Conservation (phyloP, 2,329 filamentous ascomycete genomes). For the Metarhizium sp. region DNA sequence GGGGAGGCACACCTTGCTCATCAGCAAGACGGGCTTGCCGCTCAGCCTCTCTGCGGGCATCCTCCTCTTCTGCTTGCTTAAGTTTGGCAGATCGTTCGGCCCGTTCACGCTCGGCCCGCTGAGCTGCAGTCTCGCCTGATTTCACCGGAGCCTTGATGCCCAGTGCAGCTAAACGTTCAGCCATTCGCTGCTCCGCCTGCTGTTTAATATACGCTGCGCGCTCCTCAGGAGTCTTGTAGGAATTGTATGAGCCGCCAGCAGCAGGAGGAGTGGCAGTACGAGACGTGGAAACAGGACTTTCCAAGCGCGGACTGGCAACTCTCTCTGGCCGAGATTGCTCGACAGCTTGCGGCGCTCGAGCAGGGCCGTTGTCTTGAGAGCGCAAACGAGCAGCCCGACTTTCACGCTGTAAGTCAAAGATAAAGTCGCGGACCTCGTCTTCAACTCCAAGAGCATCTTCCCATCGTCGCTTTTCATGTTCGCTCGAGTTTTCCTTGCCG, state of each 20-base stretch:
- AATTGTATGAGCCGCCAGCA: slow-evolving; percentile 60
- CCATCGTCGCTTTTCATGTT: slow-evolving; percentile 90
- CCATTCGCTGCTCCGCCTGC: slow-evolving; percentile 94
- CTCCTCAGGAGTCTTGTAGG: slow-evolving; percentile 87
- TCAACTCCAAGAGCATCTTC: slow-evolving; percentile 94
- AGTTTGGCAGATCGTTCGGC: slow-evolving; percentile 81
- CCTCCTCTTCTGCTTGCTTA: slow-evolving; percentile 86
- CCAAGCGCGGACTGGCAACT: slow-evolving; percentile 34
- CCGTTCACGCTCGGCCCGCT: slow-evolving; percentile 81
- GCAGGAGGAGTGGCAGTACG: slow-evolving; percentile 37
- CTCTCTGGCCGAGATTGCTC: slow-evolving; percentile 34
- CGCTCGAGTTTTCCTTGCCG: slow-evolving; percentile 61
- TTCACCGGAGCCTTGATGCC: slow-evolving; percentile 80
- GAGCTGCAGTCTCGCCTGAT: slow-evolving; percentile 68
- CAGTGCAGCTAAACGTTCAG: slow-evolving; percentile 85
- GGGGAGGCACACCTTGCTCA: slow-evolving; percentile 58
- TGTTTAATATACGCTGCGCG: slow-evolving; percentile 94
- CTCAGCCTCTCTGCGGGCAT: slow-evolving; percentile 79
- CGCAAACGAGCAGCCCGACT: slow-evolving; percentile 67
- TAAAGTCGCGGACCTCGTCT: slow-evolving; percentile 94
- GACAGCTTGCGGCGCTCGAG: slow-evolving; percentile 29
- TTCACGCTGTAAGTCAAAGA: slow-evolving; percentile 86
- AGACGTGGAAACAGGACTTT: slow-evolving; percentile 43
- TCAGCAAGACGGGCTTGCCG: slow-evolving; percentile 74
- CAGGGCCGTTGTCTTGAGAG: slow-evolving; percentile 44